phyloP scores from a whole-genome alignment of 2,329 filamentous ascomycete genomes.

The Talaromyces sp. region DNA sequence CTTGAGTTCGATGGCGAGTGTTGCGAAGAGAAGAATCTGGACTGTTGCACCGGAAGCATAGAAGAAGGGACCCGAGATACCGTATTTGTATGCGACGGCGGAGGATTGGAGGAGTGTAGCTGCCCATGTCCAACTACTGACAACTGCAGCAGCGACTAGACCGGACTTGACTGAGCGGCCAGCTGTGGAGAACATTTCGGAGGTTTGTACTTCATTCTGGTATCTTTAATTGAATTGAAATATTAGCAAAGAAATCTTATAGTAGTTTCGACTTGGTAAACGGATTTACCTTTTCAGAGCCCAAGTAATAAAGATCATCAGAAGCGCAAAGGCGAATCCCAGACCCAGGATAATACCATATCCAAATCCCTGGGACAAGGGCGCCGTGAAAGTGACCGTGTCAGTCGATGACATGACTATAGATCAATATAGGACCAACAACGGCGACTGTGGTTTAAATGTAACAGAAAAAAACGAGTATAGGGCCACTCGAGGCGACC shows the following conservation, averaged over 20 bases:
- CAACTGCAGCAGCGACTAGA: conserved; percentile 84
- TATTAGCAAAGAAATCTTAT: too few species aligned
- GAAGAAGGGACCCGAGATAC: conserved; percentile 68
- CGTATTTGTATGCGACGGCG: conserved; percentile 80
- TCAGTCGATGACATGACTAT: conserved; percentile 28
- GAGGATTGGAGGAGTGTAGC: conserved; percentile 79
- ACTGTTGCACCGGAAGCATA: conserved; percentile 76
- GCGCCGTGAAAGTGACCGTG: conserved; percentile 33
- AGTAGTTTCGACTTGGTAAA: too few species aligned
- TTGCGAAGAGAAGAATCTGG: conserved; percentile 87
- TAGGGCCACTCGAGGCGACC: background rate
- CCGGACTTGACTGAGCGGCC: conserved; percentile 87
- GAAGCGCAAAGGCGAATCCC: conserved; percentile 72
- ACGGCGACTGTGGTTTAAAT: background rate
- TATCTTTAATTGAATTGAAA: too few species aligned
- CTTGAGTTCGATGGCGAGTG: conserved; percentile 87
- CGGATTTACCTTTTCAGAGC: conserved; percentile 62
- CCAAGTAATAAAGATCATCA: conserved; percentile 74
- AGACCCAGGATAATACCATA: conserved; percentile 77
- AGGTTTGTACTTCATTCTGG: conserved; percentile 77
- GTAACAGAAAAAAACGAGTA: background rate
- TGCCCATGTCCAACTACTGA: conserved; percentile 92
- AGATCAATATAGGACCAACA: background rate
- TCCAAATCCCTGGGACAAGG: conserved; percentile 63
- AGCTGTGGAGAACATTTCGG: conserved; percentile 89